Base-by-base conservation (phyloP, 2,329 filamentous ascomycete species). In the Penicillium sp. region DNA sequence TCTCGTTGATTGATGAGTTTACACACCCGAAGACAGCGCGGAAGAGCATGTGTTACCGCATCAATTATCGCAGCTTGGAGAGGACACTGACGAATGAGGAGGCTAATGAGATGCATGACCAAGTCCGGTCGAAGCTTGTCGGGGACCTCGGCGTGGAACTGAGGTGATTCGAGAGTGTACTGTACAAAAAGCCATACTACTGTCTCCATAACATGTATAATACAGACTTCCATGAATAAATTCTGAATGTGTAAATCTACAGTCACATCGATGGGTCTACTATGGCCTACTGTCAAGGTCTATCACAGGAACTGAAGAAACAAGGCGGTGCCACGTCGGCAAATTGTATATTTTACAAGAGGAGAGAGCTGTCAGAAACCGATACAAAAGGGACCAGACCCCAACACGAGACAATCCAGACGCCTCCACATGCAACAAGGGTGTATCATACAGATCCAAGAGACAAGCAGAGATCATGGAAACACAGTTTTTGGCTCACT, bases 21-120 rank as follows among this genome's bases (percentile, higher is more conserved):
- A 79, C 77, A 32, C 88, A 96, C 65, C 88, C 89, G 25, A 88
- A 85, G 68, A 89, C 84, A 13, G 80, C 82, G 3, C 74, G 84
- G 51, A 83, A 77, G 68, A 95, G 89, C 68, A 66, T 92, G 69
- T 94, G 87, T 66, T 98, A 95, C 64, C 76, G 89, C 47, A 83
- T 96, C 64, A 90, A 90, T 60, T 98, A 98, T 68, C 78, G 92
- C 48, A 95, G 88, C 63, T 68, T 95, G 51, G 90, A 95, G 71
- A 77, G 84, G 58, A 98, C 90, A 1, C 68, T 98, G 62, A 95
- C 84, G 7, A 92, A 88, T 53, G 72, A 76, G 23, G 85, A 95
- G 71, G 77, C 80, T 8, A 93, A 93, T 59, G 64, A 71, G 29
- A 66, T 94, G 57, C 90, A 98, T 61, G 72, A 79, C 33, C 64